Evolutionary conservation across 2,329 filamentous ascomycete genomes (phyloP), one percentile per base, ranked within the genome.

Genomic region (Phaeosphaeria sp.): DNA sequence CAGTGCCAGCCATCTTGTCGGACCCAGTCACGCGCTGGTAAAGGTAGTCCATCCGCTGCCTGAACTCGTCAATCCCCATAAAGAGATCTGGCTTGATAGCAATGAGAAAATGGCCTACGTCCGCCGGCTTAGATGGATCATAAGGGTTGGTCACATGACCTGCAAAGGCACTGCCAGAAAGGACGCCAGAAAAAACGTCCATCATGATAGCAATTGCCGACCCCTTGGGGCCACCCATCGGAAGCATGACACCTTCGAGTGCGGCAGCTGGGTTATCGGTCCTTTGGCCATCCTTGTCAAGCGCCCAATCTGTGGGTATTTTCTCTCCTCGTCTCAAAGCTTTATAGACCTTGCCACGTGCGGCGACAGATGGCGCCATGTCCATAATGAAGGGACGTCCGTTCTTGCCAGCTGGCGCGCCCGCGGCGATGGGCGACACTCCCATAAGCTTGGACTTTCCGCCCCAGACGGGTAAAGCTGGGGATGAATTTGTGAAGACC

Each of bases 161-260:
- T 0, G 90, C 92, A 76, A 92, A 95, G 0, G 90, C 90, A 30
- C 88, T 89, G 0, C 91, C 91, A 0, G 90, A 92, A 0, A 95
- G 69, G 0, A 91, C 89, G 0, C 91, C 91, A 0, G 90, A 93
- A 71, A 95, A 94, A 1, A 96, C 89, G 71, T 95, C 91, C 92
- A 95, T 95, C 90, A 93, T 94, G 54, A 95, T 86, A 0, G 90
- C 81, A 42, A 95, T 74, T 0, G 85, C 92, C 1, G 89, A 91
- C 0, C 92, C 92, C 75, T 95, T 95, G 0, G 91, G 90, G 0
- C 92, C 91, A 2, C 91, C 91, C 89, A 95, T 93, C 0, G 91
- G 91, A 20, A 94, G 78, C 91, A 95, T 94, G 3, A 93, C 90
- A 47, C 67, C 62, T 33, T 87, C 85, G 10, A 95, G 78, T 0